Percentiles rank a stretch among this genome's conserved stretches.
phyloP scores from a whole-genome alignment of 1,139 yeast species.

The Suhomyces bribrorum region DNA sequence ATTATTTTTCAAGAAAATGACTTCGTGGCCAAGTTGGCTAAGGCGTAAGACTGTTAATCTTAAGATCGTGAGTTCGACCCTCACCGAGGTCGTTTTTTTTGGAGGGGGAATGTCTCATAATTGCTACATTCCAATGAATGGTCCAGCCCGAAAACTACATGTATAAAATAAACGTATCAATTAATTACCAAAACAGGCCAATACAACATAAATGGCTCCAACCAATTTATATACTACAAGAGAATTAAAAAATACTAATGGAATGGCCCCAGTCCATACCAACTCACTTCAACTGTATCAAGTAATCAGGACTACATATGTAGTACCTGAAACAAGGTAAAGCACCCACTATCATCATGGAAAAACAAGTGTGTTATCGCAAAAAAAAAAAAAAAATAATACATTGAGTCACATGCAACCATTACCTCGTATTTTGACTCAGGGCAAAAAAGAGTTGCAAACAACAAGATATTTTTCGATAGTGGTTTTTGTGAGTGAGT shows the following conservation, averaged over 20 bases:
- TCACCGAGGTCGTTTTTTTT: constrained; percentile 40
- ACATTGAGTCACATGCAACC: not conserved
- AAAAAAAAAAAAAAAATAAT: too few relatives aligned
- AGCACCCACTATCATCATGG: not conserved
- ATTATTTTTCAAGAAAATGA: constrained; percentile 19
- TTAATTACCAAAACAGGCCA: not conserved
- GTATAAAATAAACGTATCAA: not conserved
- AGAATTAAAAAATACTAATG: not conserved
- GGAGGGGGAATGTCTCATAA: too few relatives aligned
- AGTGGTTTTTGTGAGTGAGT: too few relatives aligned
- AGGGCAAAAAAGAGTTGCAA: too few relatives aligned
- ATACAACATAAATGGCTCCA: not conserved
- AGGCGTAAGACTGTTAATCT: constrained; percentile 59
- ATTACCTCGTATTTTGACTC: not conserved
- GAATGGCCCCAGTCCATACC: not conserved
- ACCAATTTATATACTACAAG: not conserved
- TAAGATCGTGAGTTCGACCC: constrained; percentile 49
- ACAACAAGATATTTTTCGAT: not conserved
- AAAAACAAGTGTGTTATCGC: not conserved
- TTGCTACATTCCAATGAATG: not conserved
- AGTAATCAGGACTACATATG: too few relatives aligned
- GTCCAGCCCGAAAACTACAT: not conserved
- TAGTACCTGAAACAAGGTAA: not conserved
- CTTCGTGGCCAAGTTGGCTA: constrained; percentile 60
- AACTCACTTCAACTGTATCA: not conserved